Percentiles rank a stretch among this genome's conserved stretches.
These are phyloP conservation scores for Desmodesmus armatus DNA, from an alignment of 139 green algal genomes.

Conservation along the genomic window DNA sequence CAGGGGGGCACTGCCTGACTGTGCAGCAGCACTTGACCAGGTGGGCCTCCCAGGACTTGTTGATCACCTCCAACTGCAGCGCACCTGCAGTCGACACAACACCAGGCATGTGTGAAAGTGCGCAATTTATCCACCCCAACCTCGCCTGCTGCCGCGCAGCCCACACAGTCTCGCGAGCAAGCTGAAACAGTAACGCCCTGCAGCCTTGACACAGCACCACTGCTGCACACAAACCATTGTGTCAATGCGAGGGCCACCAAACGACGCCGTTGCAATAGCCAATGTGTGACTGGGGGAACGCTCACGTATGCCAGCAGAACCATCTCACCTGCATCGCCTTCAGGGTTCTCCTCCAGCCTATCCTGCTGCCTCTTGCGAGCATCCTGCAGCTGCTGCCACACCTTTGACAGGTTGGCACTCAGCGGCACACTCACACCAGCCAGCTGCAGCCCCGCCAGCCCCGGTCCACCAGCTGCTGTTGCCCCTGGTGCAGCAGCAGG, in stretches of 20 bases:
- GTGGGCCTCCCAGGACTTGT: slow-evolving; percentile 27
- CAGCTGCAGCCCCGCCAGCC: neutral
- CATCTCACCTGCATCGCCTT: neutral
- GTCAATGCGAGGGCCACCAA: no score
- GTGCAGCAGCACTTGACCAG: slow-evolving; percentile 27
- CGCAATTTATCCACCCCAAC: no score
- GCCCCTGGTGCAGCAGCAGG: slow-evolving; percentile 5
- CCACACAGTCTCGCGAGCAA: no score
- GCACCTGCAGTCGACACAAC: neutral
- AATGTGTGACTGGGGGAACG: no score
- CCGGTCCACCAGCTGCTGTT: neutral
- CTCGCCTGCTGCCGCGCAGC: no score
- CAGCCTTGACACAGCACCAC: neutral
- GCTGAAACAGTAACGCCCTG: neutral
- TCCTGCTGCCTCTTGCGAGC: slow-evolving; percentile 43
- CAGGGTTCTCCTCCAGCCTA: neutral
- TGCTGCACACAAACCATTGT: neutral
- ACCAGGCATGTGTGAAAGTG: neutral
- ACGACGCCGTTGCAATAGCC: no score
- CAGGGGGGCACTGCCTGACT: neutral
- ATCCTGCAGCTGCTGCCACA: slow-evolving; percentile 24
- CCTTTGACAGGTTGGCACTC: slow-evolving; percentile 19
- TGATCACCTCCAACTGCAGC: slow-evolving; percentile 5
- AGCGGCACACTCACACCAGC: neutral
- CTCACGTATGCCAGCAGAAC: neutral